Percentiles rank a stretch among this genome's conserved stretches.
These are phyloP conservation scores for Choiromyces venosus DNA, from an alignment of 495 filamentous ascomycete species.

Conservation along the genomic window DNA sequence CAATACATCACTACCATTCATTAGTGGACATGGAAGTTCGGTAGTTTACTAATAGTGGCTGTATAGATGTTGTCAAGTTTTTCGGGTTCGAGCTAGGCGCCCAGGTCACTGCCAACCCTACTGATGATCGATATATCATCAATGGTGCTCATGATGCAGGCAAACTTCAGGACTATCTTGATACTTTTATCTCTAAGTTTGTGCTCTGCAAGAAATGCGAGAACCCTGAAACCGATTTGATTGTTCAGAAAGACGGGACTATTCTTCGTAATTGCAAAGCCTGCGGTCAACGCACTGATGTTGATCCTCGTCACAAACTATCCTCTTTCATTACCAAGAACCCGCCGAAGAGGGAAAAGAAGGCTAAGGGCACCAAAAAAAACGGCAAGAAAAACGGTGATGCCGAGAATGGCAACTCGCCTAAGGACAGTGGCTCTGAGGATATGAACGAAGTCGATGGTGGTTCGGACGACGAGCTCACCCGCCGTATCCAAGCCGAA, in stretches of 20 bases:
- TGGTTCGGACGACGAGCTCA: conserved; percentile 86
- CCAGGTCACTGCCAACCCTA: conserved; percentile 93
- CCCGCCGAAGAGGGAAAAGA: conserved; percentile 90
- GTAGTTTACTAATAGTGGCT: conserved; percentile 18
- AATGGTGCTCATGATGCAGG: conserved; percentile 92
- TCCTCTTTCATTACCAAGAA: conserved; percentile 97
- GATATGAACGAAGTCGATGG: conserved; percentile 65
- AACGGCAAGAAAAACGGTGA: conserved; percentile 61
- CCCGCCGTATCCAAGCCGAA: conserved; percentile 77
- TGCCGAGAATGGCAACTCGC: conserved; percentile 58
- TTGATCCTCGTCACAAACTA: conserved; percentile 89
- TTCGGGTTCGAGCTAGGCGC: conserved; percentile 98
- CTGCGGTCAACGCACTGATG: conserved; percentile 84
- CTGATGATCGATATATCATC: conserved; percentile 99
- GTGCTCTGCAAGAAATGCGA: conserved; percentile 99
- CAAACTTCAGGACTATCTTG: conserved; percentile 97
- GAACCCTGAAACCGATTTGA: conserved; percentile 89
- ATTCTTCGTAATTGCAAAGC: conserved; percentile 97
- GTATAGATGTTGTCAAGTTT: conserved; percentile 90
- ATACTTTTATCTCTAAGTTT: conserved; percentile 96
- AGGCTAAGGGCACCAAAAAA: conserved; percentile 79
- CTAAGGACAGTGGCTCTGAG: conserved; percentile 70
- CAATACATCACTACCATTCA: background rate
- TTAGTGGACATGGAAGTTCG: background rate
- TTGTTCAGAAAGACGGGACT: conserved; percentile 82